Percentiles rank a stretch among this genome's conserved stretches.
phyloP scores from a whole-genome alignment of 495 filamentous ascomycete species.

The Bacidia rubella region DNA sequence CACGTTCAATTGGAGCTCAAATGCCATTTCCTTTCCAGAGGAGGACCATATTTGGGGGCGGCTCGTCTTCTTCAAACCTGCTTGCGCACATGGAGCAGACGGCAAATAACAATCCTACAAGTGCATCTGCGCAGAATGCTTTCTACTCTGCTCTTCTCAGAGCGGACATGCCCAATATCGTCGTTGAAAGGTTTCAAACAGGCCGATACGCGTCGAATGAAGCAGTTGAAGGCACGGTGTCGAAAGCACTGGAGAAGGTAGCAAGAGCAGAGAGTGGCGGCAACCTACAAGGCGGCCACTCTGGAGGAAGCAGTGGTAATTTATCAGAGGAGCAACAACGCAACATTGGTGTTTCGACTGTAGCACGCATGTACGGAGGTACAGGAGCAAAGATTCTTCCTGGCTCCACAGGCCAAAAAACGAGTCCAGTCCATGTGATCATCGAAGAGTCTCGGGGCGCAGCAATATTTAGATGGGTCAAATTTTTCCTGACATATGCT shows the following conservation, averaged over 20 bases:
- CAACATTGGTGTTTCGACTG: constrained; percentile 76
- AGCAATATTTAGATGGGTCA: constrained; percentile 77
- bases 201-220: constrained; percentile 70
- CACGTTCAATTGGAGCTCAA: constrained; percentile 5
- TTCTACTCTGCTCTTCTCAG: constrained; percentile 87
- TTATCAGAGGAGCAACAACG: constrained; percentile 50
- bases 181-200: constrained; percentile 77
- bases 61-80: constrained; percentile 41
- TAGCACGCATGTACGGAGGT: constrained; percentile 54
- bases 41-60: constrained; percentile 39
- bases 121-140: constrained; percentile 72
- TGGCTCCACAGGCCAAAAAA: constrained; percentile 53
- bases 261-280: constrained; percentile 37
- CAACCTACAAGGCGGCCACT: constrained; percentile 22
- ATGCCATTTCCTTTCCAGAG: constrained; percentile 21
- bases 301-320: constrained; percentile 5
- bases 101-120: constrained; percentile 82
- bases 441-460: constrained; percentile 80
- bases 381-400: constrained; percentile 31
- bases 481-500: constrained; percentile 65
- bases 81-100: constrained; percentile 67
- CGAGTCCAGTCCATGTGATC: constrained; percentile 78
- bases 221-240: constrained; percentile 58
- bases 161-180: constrained; percentile 82
- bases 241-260: constrained; percentile 55